phyloP scores from a whole-genome alignment of 768 basidiomycete genomes.

The Podaxis sp. region DNA sequence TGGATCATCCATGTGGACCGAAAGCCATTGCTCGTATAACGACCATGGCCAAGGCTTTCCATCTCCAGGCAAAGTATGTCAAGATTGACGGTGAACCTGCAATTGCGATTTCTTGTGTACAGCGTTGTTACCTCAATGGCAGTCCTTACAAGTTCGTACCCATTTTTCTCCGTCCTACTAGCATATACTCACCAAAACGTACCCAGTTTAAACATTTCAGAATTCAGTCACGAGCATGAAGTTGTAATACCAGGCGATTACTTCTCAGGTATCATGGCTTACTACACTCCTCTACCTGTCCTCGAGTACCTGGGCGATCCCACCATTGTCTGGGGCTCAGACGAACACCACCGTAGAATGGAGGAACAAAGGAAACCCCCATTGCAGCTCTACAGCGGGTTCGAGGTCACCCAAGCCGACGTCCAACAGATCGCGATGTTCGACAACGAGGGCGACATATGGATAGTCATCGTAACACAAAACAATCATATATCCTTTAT shows the following conservation, averaged over 20 bases:
- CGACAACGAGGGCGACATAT: conserved; percentile 19
- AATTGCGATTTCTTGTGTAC: conserved; percentile 56
- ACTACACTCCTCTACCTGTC: conserved; percentile 38
- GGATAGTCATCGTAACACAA: conserved; percentile 19
- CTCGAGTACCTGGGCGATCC: conserved; percentile 38
- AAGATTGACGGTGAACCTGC: conserved; percentile 41
- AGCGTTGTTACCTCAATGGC: conserved; percentile 34
- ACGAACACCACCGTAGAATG: conserved; percentile 36
- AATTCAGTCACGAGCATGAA: conserved; percentile 31
- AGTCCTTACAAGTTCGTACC: conserved; percentile 22
- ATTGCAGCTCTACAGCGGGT: conserved; percentile 39
- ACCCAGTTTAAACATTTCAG: conserved; percentile 36
- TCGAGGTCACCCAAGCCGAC: conserved; percentile 33
- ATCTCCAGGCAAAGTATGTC: conserved; percentile 63
- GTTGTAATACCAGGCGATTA: conserved; percentile 45
- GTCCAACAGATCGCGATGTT: conserved; percentile 33
- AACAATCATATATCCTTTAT: conserved; percentile 19
- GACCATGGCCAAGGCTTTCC: conserved; percentile 52
- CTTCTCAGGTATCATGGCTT: conserved; percentile 43
- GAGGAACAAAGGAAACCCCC: conserved; percentile 39
- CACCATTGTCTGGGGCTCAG: conserved; percentile 34
- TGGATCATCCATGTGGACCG: conserved; percentile 53
- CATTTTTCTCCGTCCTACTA: background rate
- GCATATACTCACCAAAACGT: background rate
- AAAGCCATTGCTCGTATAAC: conserved; percentile 49